These are phyloP conservation scores for Ophiocordyceps australis DNA, from an alignment of 2,329 filamentous ascomycete species.

Conservation along the genomic window DNA sequence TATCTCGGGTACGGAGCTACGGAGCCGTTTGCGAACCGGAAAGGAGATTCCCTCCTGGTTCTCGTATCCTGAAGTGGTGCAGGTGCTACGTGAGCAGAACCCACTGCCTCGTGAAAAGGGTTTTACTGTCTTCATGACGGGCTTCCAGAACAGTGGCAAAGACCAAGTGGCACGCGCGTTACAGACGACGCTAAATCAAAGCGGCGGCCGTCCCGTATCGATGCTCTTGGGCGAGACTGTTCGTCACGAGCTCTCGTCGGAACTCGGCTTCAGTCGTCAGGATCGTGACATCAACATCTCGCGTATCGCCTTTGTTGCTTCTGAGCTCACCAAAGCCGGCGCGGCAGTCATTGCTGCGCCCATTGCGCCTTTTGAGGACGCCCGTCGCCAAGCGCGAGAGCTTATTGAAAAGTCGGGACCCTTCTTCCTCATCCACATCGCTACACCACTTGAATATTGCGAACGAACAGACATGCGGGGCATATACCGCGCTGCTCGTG, in stretches of 20 bases:
- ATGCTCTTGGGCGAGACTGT: slow-evolving; percentile 93
- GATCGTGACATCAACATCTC: slow-evolving; percentile 91
- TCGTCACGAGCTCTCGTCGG: slow-evolving; percentile 77
- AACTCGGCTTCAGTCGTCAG: slow-evolving; percentile 85
- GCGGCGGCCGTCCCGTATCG: slow-evolving; percentile 85
- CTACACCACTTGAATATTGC: slow-evolving; percentile 77
- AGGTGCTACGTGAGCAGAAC: slow-evolving; percentile 90
- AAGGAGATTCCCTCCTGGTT: slow-evolving; percentile 98
- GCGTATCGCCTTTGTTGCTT: slow-evolving; percentile 90
- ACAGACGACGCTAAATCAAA: slow-evolving; percentile 95
- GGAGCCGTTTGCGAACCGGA: slow-evolving; percentile 74
- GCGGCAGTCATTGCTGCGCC: slow-evolving; percentile 92
- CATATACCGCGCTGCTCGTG: slow-evolving; percentile 68
- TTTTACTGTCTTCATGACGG: slow-evolving; percentile 96
- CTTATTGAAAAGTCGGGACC: slow-evolving; percentile 73
- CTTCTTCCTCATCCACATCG: slow-evolving; percentile 92
- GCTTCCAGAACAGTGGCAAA: slow-evolving; percentile 93
- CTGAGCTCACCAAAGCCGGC: slow-evolving; percentile 82
- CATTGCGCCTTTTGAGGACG: slow-evolving; percentile 79
- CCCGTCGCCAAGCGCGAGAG: slow-evolving; percentile 62
- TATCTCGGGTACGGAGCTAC: slow-evolving; percentile 81
- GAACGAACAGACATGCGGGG: slow-evolving; percentile 93
- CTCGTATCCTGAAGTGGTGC: slow-evolving; percentile 97
- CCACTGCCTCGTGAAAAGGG: slow-evolving; percentile 81
- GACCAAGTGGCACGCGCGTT: slow-evolving; percentile 89